Conservation (phyloP, 768 basidiomycete species). For the Tubosaeta sp. region DNA sequence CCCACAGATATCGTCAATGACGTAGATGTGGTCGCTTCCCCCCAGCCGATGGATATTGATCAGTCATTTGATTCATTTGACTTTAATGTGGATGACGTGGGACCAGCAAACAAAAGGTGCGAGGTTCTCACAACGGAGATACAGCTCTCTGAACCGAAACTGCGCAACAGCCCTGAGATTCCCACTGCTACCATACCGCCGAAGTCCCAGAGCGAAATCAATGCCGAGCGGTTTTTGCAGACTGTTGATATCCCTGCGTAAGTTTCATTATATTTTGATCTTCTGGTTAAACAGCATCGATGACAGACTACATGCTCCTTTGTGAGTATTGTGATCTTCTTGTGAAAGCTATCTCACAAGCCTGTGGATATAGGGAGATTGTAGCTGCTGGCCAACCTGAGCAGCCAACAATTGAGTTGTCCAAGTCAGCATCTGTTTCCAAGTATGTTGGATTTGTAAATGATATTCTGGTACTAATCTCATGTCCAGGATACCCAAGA, state of each 20-base stretch:
- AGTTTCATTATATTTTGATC: not conserved
- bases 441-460: constrained; percentile 20
- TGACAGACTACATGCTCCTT: constrained; percentile 20
- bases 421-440: constrained; percentile 16
- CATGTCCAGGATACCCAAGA: constrained; percentile 46
- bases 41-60: constrained; percentile 21
- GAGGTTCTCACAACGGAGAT: not conserved
- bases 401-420: constrained; percentile 3
- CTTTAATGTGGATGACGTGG: constrained; percentile 7
- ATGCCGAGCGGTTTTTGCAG: constrained; percentile 24
- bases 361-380: constrained; percentile 15
- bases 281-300: not conserved
- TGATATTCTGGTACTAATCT: constrained; percentile 2
- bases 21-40: constrained; percentile 8
- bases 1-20: not conserved
- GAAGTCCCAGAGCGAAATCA: constrained; percentile 19
- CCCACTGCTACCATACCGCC: constrained; percentile 7
- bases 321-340: constrained; percentile 16
- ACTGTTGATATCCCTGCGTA: constrained; percentile 26
- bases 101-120: constrained; percentile 8
- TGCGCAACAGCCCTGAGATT: constrained; percentile 3
- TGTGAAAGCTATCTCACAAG: not conserved
- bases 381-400: constrained; percentile 1
- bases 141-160: not conserved
- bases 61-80: constrained; percentile 11